Evolutionary conservation across 192 early-diverging fungal species (phyloP).

Genomic region (Linnemannia exigua): DNA sequence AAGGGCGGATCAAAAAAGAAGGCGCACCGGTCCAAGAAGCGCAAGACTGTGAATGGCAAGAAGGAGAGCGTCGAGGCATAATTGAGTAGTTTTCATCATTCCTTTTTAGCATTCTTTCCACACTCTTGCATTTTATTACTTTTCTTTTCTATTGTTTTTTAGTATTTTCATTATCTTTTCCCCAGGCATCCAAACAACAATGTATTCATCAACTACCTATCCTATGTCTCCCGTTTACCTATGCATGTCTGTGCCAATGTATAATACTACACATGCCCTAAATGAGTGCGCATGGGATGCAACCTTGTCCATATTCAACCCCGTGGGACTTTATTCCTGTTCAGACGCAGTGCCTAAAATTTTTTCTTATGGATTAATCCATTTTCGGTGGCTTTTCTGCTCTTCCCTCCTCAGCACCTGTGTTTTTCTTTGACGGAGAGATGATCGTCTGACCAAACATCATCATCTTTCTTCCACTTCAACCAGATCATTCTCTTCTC

Average conservation of each 20-base stretch:
- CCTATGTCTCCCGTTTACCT: not conserved
- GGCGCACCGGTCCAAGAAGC: slow-evolving; percentile 52
- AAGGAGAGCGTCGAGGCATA: slow-evolving; percentile 9
- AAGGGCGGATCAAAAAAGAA: slow-evolving; percentile 55
- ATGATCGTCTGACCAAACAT: not conserved
- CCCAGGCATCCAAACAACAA: not conserved
- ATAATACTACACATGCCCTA: too few relatives aligned
- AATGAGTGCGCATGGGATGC: too few relatives aligned
- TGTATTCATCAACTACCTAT: not conserved
- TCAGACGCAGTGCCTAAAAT: too few relatives aligned
- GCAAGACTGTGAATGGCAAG: slow-evolving; percentile 22
- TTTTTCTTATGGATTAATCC: not conserved
- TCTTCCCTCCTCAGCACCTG: not conserved
- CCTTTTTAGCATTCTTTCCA: slow-evolving; percentile 5
- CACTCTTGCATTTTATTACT: slow-evolving; percentile 7
- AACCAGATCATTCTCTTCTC: not conserved
- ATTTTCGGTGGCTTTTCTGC: not conserved
- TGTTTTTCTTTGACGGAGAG: not conserved
- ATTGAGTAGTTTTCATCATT: not conserved
- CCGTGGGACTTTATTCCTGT: too few relatives aligned
- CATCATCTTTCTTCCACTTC: not conserved
- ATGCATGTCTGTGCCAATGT: too few relatives aligned
- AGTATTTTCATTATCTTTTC: not conserved
- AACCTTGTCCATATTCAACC: too few relatives aligned
- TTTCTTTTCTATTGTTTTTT: slow-evolving; percentile 1